Evolutionary conservation across 2,329 filamentous ascomycete species (phyloP), one percentile per base, ranked within the genome.

Genomic region (Alternaria conjuncta): DNA sequence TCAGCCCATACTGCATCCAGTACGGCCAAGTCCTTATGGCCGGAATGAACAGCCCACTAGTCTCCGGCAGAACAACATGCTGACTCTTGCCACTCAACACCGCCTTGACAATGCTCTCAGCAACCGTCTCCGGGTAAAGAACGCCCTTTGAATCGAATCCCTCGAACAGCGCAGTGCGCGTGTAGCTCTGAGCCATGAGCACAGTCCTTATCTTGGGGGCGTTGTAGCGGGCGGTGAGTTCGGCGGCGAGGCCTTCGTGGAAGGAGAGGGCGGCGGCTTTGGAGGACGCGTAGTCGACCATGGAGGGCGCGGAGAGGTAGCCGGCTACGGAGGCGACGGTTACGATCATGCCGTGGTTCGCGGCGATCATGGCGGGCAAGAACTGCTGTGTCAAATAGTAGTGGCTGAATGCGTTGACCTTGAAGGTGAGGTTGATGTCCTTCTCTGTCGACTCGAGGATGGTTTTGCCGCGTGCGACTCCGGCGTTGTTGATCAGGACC

Each of bases 401-500:
- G 79, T 90, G 90, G 3, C 88, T 84, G 30, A 93, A 76, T 0
- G 88, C 83, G 79, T 93, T 94, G 70, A 93, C 88, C 63, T 89
- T 88, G 76, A 93, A 92, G 55, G 89, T 91, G 71, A 89, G 86
- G 41, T 86, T 86, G 66, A 91, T 83, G 68, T 89, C 86, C 20
- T 81, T 82, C 55, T 89, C 86, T 1, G 84, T 84, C 21, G 84
- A 78, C 26, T 86, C 83, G 50, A 93, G 83, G 66, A 94, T 85
- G 6, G 84, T 85, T 67, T 87, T 87, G 64, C 88, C 89, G 60
- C 85, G 85, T 15, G 84, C 86, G 26, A 90, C 85, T 64, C 90
- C 90, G 9, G 90, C 90, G 73, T 92, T 92, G 82, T 92, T 91
- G 81, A 92, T 89, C 5, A 93, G 82, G 64, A 93, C 82, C 0